These are phyloP conservation scores for Coelastrella sp. DNA, from an alignment of 139 green algal species.

Conservation along the genomic window DNA sequence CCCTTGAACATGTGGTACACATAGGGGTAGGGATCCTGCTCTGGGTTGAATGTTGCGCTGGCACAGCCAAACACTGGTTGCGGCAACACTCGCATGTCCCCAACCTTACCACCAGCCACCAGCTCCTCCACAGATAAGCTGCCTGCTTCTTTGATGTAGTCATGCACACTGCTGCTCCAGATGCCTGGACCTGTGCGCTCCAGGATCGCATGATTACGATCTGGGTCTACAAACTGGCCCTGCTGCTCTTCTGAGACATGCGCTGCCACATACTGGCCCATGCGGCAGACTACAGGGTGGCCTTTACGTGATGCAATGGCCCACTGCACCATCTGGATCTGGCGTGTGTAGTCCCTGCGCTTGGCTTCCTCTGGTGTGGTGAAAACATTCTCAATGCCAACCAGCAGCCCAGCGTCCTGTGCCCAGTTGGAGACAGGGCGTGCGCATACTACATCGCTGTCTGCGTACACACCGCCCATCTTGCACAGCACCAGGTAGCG, in stretches of 20 bases:
- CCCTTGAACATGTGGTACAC: conserved; percentile 55
- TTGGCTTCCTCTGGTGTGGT: conserved; percentile 28
- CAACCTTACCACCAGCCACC: conserved; percentile 32
- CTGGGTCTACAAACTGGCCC: conserved; percentile 13
- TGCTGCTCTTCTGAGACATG: conserved; percentile 30
- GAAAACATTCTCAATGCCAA: conserved; percentile 52
- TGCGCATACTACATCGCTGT: conserved; percentile 37
- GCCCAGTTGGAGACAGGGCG: conserved; percentile 36
- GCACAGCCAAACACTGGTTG: conserved; percentile 49
- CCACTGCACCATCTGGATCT: conserved; percentile 55
- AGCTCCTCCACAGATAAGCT: conserved; percentile 8
- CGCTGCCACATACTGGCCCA: conserved; percentile 41
- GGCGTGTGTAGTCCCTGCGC: conserved; percentile 40
- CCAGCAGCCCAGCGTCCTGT: conserved; percentile 43
- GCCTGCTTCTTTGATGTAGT: conserved; percentile 26
- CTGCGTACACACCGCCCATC: conserved; percentile 50
- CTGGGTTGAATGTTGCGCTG: conserved; percentile 15
- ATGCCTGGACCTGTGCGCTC: conserved; percentile 52
- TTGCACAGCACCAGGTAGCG: conserved; percentile 52
- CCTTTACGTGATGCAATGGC: conserved; percentile 35
- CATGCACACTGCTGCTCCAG: conserved; percentile 46
- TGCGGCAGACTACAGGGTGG: conserved; percentile 47
- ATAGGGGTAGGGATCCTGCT: conserved; percentile 17
- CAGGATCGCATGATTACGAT: conserved; percentile 48
- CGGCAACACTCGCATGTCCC: conserved; percentile 44